Percentiles rank a stretch among this genome's conserved stretches.
phyloP scores from a whole-genome alignment of 2,329 filamentous ascomycete genomes.

The Elsinoe batatas region DNA sequence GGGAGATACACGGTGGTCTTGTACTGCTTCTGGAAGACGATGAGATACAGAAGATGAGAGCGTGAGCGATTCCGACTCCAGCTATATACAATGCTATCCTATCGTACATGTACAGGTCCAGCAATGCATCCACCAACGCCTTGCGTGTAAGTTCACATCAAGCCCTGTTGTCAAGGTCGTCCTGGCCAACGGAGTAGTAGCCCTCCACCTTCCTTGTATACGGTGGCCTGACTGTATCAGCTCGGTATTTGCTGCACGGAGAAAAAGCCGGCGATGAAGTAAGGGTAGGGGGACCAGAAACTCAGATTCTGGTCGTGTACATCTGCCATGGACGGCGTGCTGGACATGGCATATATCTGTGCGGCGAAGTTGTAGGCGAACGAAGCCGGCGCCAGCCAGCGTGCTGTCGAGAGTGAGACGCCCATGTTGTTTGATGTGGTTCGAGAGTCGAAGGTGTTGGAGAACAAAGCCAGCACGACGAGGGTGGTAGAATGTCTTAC shows the following conservation, averaged over 20 bases:
- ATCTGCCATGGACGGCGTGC: constrained; percentile 49
- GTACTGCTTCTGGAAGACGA: too few relatives aligned
- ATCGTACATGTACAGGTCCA: neutral
- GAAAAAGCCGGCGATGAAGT: constrained; percentile 52
- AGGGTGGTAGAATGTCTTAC: neutral
- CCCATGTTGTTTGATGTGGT: constrained; percentile 34
- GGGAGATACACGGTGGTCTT: too few relatives aligned
- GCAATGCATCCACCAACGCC: neutral
- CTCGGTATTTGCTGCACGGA: constrained; percentile 45
- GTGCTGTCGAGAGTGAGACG: constrained; percentile 44
- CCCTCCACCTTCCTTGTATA: constrained; percentile 7
- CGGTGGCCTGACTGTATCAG: constrained; percentile 1
- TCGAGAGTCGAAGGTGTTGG: neutral
- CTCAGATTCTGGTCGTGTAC: constrained; percentile 49
- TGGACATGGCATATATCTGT: constrained; percentile 51
- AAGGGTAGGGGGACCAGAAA: constrained; percentile 50
- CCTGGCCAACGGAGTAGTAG: constrained; percentile 5
- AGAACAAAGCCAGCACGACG: neutral
- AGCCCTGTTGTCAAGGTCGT: constrained; percentile 7
- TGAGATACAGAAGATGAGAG: too few relatives aligned
- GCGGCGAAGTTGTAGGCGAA: constrained; percentile 49
- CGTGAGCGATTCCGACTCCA: too few relatives aligned
- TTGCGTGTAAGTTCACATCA: constrained; percentile 1
- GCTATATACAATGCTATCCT: neutral
- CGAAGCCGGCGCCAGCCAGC: constrained; percentile 44